Evolutionary conservation across 2,329 filamentous ascomycete species (phyloP), one percentile per base, ranked within the genome.

Genomic region (Alternaria dauci): DNA sequence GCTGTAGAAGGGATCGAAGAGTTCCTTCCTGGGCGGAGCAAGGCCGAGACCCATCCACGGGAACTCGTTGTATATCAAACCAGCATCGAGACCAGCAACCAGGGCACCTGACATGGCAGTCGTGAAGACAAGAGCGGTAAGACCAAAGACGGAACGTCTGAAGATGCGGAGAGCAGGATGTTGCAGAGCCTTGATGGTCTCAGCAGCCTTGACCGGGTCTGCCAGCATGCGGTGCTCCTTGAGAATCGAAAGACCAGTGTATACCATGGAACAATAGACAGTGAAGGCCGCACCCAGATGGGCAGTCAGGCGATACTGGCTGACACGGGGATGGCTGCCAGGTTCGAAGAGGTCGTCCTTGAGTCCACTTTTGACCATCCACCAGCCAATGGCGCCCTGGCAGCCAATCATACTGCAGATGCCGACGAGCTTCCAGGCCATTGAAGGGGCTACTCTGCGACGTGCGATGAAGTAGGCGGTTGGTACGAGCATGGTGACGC

Each of bases 61-160:
- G 78, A 99, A 98, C 79, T 99, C 93, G 78, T 99, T 99, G 84
- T 99, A 99, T 80, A 99, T 98, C 58, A 99, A 85, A 8, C 95
- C 95, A 8, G 95, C 95, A 76, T 99, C 95, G 14, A 99, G 89
- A 32, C 95, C 95, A 7, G 95, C 95, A 32, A 99, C 95, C 2
- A 99, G 86, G 5, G 90, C 94, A 55, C 94, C 95, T 4, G 95
- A 97, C 87, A 99, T 92, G 73, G 92, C 93, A 4, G 95, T 99
- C 34, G 86, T 84, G 80, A 97, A 98, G 69, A 96, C 89, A 26
- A 99, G 86, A 4, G 85, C 83, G 8, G 90, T 86, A 26, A 98
- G 84, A 2, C 85, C 89, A 6, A 88, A 85, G 23, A 93, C 89
- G 20, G 88, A 89, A 70, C 89, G 86, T 54, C 91, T 89, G 83